These are phyloP conservation scores for Geranium rotundifolium DNA, from an alignment of 345 rosid genomes.

Conservation along the genomic window DNA sequence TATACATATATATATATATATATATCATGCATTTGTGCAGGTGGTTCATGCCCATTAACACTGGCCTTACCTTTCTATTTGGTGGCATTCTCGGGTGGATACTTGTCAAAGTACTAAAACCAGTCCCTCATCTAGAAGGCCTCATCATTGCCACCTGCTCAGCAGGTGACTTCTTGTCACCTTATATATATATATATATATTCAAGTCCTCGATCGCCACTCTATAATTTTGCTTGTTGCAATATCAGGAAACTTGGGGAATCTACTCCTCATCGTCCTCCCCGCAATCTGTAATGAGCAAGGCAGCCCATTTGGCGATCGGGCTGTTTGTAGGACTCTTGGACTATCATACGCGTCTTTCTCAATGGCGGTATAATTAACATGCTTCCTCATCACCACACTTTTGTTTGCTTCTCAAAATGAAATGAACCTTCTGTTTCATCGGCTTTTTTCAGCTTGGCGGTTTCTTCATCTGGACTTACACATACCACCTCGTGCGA, in stretches of 20 bases:
- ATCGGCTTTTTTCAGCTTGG: slow-evolving; percentile 39
- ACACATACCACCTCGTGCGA: slow-evolving; percentile 48
- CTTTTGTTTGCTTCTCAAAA: no score
- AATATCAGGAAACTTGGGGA: slow-evolving; percentile 84
- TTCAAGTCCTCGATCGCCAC: background rate
- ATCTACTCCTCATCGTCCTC: slow-evolving; percentile 59
- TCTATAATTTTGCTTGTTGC: background rate
- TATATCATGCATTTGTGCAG: slow-evolving; percentile 30
- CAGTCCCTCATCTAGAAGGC: slow-evolving; percentile 72
- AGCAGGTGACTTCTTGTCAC: slow-evolving; percentile 52
- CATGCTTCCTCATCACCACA: no score
- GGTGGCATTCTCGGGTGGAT: slow-evolving; percentile 89
- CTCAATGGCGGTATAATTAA: slow-evolving; percentile 77
- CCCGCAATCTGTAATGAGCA: slow-evolving; percentile 82
- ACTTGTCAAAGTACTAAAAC: slow-evolving; percentile 57
- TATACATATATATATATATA: no score
- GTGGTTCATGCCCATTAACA: slow-evolving; percentile 97
- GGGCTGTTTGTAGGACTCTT: slow-evolving; percentile 34
- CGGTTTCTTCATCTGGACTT: slow-evolving; percentile 89
- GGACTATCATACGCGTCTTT: slow-evolving; percentile 87
- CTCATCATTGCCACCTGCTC: slow-evolving; percentile 75
- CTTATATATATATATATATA: background rate
- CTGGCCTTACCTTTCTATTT: slow-evolving; percentile 64
- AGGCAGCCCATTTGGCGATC: slow-evolving; percentile 61
- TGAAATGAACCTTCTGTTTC: background rate